Conservation (phyloP, 2,329 filamentous ascomycete genomes). For the Diaporthe australafricana region DNA sequence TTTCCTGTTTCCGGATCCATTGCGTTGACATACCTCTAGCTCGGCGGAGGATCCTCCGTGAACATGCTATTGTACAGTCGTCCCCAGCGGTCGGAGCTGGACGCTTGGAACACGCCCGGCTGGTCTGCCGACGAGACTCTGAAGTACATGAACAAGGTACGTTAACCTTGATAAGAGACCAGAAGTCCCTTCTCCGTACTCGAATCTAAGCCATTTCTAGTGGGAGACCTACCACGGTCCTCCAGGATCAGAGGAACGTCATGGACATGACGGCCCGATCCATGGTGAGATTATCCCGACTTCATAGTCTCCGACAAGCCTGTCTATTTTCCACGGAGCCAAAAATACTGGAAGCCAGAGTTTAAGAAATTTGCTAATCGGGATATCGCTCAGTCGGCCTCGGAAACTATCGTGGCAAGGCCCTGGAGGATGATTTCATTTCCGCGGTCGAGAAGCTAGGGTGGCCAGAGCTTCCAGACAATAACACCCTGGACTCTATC, state of each 20-base stretch:
- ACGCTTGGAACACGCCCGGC: constrained; percentile 43
- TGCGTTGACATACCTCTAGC: no score
- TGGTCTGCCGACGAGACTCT: constrained; percentile 51
- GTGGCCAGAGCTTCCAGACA: constrained; percentile 58
- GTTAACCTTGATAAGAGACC: no score
- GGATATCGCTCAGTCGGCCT: no score
- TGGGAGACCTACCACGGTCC: constrained; percentile 56
- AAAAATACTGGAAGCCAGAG: no score
- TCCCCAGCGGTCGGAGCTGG: constrained; percentile 46
- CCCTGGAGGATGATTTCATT: constrained; percentile 60
- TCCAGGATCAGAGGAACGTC: constrained; percentile 44
- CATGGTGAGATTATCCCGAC: no score
- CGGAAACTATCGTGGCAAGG: no score
- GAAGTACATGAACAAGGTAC: constrained; percentile 62
- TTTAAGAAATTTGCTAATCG: no score
- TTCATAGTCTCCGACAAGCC: no score
- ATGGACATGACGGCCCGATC: constrained; percentile 56
- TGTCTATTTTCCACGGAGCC: no score
- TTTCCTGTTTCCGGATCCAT: no score
- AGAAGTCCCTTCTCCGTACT: no score
- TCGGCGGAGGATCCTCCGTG: constrained; percentile 65
- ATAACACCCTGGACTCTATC: constrained; percentile 57
- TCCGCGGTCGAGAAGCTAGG: constrained; percentile 57
- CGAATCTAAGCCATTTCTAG: no score
- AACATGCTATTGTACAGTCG: constrained; percentile 56